These are phyloP conservation scores for Gossypium thurberi DNA, from an alignment of 345 rosid genomes.

Conservation along the genomic window DNA sequence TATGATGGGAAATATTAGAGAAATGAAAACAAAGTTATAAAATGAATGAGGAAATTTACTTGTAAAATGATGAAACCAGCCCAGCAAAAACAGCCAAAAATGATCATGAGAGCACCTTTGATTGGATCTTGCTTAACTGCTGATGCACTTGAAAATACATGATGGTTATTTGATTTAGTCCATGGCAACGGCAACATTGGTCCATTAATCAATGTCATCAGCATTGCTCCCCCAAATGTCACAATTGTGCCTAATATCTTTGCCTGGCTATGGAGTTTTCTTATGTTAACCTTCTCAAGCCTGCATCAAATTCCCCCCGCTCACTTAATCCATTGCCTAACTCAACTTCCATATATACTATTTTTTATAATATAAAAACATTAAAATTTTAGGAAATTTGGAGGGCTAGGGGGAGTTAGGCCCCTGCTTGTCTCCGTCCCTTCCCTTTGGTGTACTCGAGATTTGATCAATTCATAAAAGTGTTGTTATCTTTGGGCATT, in stretches of 20 bases:
- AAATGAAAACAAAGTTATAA: neutral
- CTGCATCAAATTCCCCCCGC: neutral
- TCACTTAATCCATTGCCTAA: too few species aligned
- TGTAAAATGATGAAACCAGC: conserved; percentile 64
- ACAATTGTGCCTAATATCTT: conserved; percentile 38
- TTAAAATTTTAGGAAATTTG: too few species aligned
- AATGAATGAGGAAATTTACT: conserved; percentile 18
- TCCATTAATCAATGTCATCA: conserved; percentile 40
- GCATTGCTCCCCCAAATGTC: conserved; percentile 46
- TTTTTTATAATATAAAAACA: too few species aligned
- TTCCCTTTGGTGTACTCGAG: too few species aligned
- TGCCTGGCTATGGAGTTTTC: conserved; percentile 28
- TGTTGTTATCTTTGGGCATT: too few species aligned
- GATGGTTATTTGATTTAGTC: neutral
- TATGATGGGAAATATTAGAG: too few species aligned
- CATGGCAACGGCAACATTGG: conserved; percentile 22
- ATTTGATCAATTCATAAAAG: too few species aligned
- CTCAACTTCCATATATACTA: too few species aligned
- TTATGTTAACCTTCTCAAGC: conserved; percentile 34
- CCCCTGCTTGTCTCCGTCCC: too few species aligned
- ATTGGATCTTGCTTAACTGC: conserved; percentile 21
- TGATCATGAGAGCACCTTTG: conserved; percentile 56
- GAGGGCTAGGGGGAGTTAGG: too few species aligned
- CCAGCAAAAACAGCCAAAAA: conserved; percentile 56
- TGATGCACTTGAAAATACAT: neutral